Conservation (phyloP, 1,139 yeast species). For the Barnettozyma hawaiiensis region DNA sequence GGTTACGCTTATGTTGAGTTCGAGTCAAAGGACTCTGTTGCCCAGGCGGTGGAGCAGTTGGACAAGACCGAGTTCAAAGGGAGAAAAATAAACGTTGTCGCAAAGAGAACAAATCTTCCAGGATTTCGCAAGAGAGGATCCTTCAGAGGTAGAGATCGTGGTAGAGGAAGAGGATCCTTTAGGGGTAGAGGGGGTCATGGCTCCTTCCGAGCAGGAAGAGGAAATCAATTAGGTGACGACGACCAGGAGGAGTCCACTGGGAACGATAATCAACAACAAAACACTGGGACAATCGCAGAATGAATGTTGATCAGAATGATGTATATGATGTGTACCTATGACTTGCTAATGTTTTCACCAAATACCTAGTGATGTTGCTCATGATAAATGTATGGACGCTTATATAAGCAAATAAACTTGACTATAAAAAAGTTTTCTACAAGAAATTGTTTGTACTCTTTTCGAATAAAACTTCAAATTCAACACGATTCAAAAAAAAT, state of each 20-base stretch:
- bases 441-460: background rate
- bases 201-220: background rate
- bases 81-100: constrained; percentile 50
- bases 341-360: constrained; percentile 1
- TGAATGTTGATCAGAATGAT: background rate
- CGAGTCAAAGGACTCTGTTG: constrained; percentile 40
- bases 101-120: constrained; percentile 67
- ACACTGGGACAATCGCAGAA: background rate
- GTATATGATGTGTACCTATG: background rate
- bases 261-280: background rate
- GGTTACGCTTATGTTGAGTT: constrained; percentile 73
- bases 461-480: background rate
- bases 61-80: constrained; percentile 50
- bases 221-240: constrained; percentile 4
- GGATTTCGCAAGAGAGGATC: constrained; percentile 35
- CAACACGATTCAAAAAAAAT: background rate
- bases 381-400: background rate
- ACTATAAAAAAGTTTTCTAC: constrained; percentile 1
- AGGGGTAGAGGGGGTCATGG: constrained; percentile 8
- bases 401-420: background rate
- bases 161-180: constrained; percentile 12
- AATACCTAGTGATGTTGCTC: background rate
- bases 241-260: constrained; percentile 1
- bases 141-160: constrained; percentile 10
- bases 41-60: constrained; percentile 43